A percentile compares a stretch with the other conserved stretches of the same genome.
phyloP scores from a whole-genome alignment of 345 rosid species.

The Heritiera fomes region DNA sequence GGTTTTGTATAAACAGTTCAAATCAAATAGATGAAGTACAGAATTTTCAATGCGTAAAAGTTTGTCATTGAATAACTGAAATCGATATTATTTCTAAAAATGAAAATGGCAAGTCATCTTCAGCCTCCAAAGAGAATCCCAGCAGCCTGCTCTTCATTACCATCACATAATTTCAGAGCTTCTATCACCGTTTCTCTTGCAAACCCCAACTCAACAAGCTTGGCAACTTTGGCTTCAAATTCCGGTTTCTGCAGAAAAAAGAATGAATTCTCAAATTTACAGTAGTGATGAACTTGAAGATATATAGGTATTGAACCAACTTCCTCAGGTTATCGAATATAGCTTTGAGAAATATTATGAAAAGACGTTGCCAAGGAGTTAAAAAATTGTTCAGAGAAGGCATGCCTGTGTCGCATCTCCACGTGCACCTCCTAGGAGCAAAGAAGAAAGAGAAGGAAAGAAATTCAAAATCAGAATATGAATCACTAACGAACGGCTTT shows the following conservation, averaged over 20 bases:
- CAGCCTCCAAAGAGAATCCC: conserved; percentile 91
- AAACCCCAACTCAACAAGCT: conserved; percentile 90
- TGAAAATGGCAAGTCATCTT: conserved; percentile 1
- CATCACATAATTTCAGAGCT: conserved; percentile 76
- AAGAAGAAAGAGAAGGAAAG: background rate
- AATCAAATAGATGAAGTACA: conserved; percentile 10
- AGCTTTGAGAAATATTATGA: background rate
- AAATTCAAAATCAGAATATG: background rate
- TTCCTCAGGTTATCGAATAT: background rate
- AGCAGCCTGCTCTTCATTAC: conserved; percentile 97
- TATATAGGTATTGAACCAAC: background rate
- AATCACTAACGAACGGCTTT: background rate
- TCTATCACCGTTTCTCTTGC: conserved; percentile 75
- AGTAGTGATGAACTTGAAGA: background rate
- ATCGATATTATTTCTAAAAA: background rate
- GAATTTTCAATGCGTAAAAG: background rate
- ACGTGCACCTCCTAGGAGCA: conserved; percentile 35
- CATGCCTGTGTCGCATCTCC: conserved; percentile 47
- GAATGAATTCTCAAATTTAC: background rate
- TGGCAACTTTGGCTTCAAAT: conserved; percentile 85
- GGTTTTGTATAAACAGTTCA: no score
- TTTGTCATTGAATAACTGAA: background rate
- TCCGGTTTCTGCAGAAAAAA: conserved; percentile 60
- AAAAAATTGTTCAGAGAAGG: background rate
- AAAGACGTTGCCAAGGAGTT: background rate